These are phyloP conservation scores for Mangifera indica DNA, from an alignment of 345 rosid genomes.

Conservation along the genomic window DNA sequence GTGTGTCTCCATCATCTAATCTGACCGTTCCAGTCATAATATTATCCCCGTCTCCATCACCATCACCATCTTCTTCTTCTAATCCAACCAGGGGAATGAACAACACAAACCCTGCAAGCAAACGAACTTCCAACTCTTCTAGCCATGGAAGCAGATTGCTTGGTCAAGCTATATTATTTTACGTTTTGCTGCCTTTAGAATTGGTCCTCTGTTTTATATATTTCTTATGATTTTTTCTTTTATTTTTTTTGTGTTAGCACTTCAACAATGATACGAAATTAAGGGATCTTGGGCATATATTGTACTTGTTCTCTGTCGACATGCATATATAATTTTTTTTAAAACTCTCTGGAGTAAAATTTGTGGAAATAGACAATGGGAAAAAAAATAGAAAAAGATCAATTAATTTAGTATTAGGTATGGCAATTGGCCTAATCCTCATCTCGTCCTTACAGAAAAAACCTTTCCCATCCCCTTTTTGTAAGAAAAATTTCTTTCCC, in stretches of 20 bases:
- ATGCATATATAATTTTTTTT: no score
- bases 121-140: neutral
- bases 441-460: no score
- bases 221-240: neutral
- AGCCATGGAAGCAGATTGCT: neutral
- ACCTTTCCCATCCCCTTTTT: no score
- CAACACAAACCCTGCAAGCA: neutral
- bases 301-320: no score
- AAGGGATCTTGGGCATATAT: no score
- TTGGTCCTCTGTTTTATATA: neutral
- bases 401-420: no score
- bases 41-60: constrained; percentile 16
- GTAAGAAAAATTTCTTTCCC: no score
- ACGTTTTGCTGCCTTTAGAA: neutral
- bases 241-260: neutral
- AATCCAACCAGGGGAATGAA: neutral
- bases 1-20: constrained; percentile 7
- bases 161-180: neutral
- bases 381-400: no score
- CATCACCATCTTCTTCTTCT: constrained; percentile 2
- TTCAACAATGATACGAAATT: no score
- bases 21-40: constrained; percentile 4
- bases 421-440: no score
- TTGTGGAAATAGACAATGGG: no score
- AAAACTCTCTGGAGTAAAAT: no score